Conservation (phyloP, 1,284 basidiomycete species). For the Veloporphyrellus conicus region DNA sequence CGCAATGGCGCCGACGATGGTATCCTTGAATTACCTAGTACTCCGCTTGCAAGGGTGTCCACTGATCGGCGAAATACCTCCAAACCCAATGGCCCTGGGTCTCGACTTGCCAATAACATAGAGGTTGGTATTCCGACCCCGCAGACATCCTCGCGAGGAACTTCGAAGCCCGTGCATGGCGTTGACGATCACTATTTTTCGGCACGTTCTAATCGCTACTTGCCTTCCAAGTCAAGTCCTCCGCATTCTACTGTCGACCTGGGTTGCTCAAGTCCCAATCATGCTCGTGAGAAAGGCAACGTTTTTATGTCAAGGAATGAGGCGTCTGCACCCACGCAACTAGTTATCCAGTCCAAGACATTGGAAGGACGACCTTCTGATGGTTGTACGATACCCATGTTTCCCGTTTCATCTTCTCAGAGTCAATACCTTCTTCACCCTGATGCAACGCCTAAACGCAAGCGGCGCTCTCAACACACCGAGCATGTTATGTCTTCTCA, state of each 20-base stretch:
- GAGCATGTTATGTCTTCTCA: constrained; percentile 32
- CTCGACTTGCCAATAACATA: not conserved
- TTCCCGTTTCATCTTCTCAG: constrained; percentile 29
- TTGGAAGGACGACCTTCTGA: constrained; percentile 3
- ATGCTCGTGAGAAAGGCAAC: not conserved
- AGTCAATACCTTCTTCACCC: constrained; percentile 32
- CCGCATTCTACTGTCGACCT: not conserved
- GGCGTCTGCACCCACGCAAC: not conserved
- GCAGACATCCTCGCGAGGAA: constrained; percentile 7
- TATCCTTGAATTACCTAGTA: not conserved
- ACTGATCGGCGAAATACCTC: constrained; percentile 3
- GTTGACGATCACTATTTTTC: constrained; percentile 4
- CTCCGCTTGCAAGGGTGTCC: constrained; percentile 10
- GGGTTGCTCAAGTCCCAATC: constrained; percentile 3
- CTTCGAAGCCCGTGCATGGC: not conserved
- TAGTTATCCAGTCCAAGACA: not conserved
- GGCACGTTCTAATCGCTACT: not conserved
- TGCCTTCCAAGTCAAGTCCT: not conserved
- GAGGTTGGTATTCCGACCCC: constrained; percentile 19
- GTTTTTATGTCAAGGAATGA: not conserved
- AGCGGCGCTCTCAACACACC: constrained; percentile 11
- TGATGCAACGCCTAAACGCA: constrained; percentile 32
- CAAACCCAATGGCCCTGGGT: not conserved
- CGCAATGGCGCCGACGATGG: not conserved
- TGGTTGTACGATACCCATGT: constrained; percentile 1